Evolutionary conservation across 73 alveolate genomes (phyloP), one percentile per base, ranked within the genome.

Genomic region (Diophrys appendiculata): DNA sequence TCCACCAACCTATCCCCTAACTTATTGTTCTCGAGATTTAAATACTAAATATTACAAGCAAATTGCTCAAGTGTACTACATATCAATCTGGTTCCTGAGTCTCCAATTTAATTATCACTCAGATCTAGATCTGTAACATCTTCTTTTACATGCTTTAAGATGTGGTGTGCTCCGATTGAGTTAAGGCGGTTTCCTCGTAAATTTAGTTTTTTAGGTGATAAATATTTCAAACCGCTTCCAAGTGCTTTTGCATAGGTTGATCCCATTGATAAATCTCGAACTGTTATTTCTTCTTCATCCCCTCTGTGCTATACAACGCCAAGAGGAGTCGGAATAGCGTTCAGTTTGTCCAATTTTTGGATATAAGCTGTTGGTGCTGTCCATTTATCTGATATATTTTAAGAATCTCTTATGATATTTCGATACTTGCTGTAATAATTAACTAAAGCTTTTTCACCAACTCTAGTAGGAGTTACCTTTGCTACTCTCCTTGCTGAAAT

Each of bases 281-380:
- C 92, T 29, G 52, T 71, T 3, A 85, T 78, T 33, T 53, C 72
- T 14, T 76, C 73, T 22, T 85, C 74, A 13, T 54, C 29, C 24
- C 82, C 84, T 28, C 33, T 33, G 70, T 52, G 34, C 33, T 76
- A 31, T 2, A 85, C 31, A 24, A 85, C 26, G 0, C 92, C 92
- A 5, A 85, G 18, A 27, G 92, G 87, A 13, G 86, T 35, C 0
- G 92, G 92, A 18, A 81, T 33, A 3, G 78, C 65, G n/a, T 65
- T 69, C 22, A 69, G 78, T 3, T 86, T 35, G 60, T 78, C 73
- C 24, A 78, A 71, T 26, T 60, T 8, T n/a, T 78, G 28, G 25
- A 85, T 29, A 72, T 78, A 78, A 27, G 92, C 92, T 2, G 92
- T 85, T 2, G 78, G 8, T 8, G 92, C 88, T 0, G 88, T 72